Base-by-base conservation (phyloP, 2,329 filamentous ascomycete genomes). In the Cladosporium austrohemisphaericum region DNA sequence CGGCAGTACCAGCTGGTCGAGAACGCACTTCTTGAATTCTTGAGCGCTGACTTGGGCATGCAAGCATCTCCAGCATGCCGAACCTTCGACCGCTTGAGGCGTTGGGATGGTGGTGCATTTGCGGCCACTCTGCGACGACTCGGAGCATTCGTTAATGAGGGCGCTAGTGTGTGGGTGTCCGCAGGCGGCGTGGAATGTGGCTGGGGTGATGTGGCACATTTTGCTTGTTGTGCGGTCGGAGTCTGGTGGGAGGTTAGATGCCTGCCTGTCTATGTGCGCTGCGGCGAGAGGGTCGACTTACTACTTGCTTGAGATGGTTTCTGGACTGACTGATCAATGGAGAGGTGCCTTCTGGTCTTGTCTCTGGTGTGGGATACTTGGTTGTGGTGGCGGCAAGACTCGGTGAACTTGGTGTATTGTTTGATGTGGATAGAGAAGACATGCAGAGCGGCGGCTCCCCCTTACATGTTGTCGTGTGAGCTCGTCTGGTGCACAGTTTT, bases 121-220 rank as follows among this genome's bases (percentile, higher is more conserved):
- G 3, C 19, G 26, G 2, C 41, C 41, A 3, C 4, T 25, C 5
- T 9, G 10, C 1, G 16, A 9, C 7, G 41, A 44, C 4, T 28
- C 14, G 9, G 32, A 22, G 23, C 43, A 46, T 4, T 7, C 5
- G 6, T 14, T 18, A 23, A 26, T 10, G n/a, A 46, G 31, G 3
- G 19, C 43, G 3, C 22, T n/a, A n/a, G 43, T 46, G 22, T 32
- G 43, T 13, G 43, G 31, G 13, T 46, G 43, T 5, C 43, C 43
- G 31, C 43, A 46, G 4, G 22, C 16, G n/a, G n/a, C 10, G 16
- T 46, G 43, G 4, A 19, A 7, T 3, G 22, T 46, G 19, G 29
- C 32, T 28, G n/a, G 43, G 20, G 43, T 46, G n/a, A 13, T 4
- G 9, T 29, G 31, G 31, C 43, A 46, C 43, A 37, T 46, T 11